A percentile compares a stretch with the other conserved stretches of the same genome.
These are phyloP conservation scores for Erodium moschatum DNA, from an alignment of 441 rosid species.

Conservation along the genomic window DNA sequence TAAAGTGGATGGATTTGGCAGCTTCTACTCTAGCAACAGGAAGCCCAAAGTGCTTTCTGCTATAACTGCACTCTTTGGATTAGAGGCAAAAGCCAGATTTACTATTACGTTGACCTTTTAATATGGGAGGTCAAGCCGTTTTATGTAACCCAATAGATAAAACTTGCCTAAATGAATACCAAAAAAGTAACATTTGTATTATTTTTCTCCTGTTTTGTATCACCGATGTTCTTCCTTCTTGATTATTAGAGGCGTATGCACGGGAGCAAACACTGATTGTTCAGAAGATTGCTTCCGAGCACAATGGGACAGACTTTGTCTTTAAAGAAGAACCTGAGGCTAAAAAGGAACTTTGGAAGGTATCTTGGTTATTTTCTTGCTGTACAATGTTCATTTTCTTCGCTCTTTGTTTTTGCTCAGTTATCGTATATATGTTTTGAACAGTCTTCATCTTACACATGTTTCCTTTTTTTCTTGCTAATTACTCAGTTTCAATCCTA, in stretches of 20 bases:
- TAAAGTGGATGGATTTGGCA: too few relatives aligned
- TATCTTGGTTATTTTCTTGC: conserved; percentile 22
- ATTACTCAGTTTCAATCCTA: too few relatives aligned
- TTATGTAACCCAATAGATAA: too few relatives aligned
- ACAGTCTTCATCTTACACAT: not conserved
- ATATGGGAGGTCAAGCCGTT: too few relatives aligned
- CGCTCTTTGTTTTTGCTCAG: too few relatives aligned
- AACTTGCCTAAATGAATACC: not conserved
- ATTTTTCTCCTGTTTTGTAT: not conserved
- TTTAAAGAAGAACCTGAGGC: conserved; percentile 76
- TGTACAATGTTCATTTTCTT: not conserved
- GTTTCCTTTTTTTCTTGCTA: too few relatives aligned
- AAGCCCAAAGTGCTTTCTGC: too few relatives aligned
- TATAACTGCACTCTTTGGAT: too few relatives aligned
- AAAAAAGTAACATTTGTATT: not conserved
- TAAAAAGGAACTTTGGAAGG: conserved; percentile 93
- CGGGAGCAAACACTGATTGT: conserved; percentile 74
- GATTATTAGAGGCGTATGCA: conserved; percentile 63
- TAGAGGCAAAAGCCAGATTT: too few relatives aligned
- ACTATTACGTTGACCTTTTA: too few relatives aligned
- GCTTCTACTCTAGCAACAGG: too few relatives aligned
- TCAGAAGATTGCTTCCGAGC: conserved; percentile 72
- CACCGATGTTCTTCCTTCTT: not conserved
- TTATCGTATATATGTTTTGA: not conserved
- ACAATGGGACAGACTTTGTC: conserved; percentile 76